These are phyloP conservation scores for Colletotrichum sp. DNA, from an alignment of 2,329 filamentous ascomycete species.

Conservation along the genomic window DNA sequence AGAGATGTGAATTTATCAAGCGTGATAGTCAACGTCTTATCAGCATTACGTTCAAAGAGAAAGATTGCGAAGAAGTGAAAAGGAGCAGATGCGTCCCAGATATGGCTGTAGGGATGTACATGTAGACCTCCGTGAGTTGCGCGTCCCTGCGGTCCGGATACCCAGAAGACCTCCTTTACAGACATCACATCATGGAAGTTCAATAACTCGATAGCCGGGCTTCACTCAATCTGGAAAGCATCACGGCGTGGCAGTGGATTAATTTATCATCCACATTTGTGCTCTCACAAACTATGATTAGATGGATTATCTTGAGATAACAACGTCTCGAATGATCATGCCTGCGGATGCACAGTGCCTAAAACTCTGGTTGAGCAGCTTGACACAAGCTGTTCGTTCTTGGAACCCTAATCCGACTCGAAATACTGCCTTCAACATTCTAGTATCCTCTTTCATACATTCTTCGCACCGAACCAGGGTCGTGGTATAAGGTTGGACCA, in stretches of 20 bases:
- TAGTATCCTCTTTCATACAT: not conserved
- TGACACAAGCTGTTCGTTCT: not conserved
- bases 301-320: rapidly evolving
- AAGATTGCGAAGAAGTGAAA: not conserved
- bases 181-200: not conserved
- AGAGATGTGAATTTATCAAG: rapidly evolving
- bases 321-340: rapidly evolving
- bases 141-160: not conserved
- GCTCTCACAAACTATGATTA: not conserved
- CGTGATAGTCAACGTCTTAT: rapidly evolving
- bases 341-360: too few relatives aligned
- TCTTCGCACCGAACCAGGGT: not conserved
- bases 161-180: rapidly evolving
- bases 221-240: not conserved
- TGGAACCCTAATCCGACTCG: not conserved
- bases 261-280: not conserved
- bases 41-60: rapidly evolving
- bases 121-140: too few relatives aligned
- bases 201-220: rapidly evolving
- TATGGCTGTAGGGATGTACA: not conserved
- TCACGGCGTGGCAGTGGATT: too few relatives aligned
- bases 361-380: not conserved
- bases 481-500: not conserved
- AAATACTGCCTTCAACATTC: rapidly evolving
- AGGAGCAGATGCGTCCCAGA: not conserved